Base-by-base conservation (phyloP, 768 basidiomycete species). In the Kwoniella botswanensis region DNA sequence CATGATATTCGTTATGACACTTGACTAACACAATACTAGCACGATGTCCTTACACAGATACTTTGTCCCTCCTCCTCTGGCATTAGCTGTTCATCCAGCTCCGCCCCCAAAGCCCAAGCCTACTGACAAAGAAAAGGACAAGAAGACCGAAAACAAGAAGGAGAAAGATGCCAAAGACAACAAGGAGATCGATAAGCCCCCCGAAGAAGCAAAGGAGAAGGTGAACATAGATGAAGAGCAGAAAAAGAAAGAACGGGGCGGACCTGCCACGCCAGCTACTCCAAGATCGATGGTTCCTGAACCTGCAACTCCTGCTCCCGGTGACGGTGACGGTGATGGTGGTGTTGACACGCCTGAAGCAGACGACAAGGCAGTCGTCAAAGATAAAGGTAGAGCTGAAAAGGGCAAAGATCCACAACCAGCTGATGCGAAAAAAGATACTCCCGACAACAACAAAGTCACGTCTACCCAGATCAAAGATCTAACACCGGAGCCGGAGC, bases 41-140 rank as follows among this genome's bases (percentile, higher is more conserved):
- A 65, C 12, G 57, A 80, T 80, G 79, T 80, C 79, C 21, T 66
- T 77, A 13, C 79, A 80, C 61, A 65, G 74, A 63, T 74, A 74
- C 58, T 54, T 74, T 65, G 71, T 70, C 26, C 77, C 79, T n/a
- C 79, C 79, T 3, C 79, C 79, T n/a, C 61, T 80, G 54, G 76
- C 74, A 4, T 42, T 78, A 24, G 74, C 77, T 22, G 63, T 80
- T 10, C 70, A 72, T 63, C 79, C 77, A 13, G 77, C 77, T 35
- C 75, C 75, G 7, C 76, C 79, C 15, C 53, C 57, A 13, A 72
- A 75, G 54, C 52, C 61, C 1, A 50, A 26, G 24, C 54, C 24
- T 11, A 57, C 41, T 4, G 53, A 29, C 3, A 68, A 63, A 29
- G 61, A 60, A 9, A 67, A 71, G n/a, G 67, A 18, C 44, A 68